These are phyloP conservation scores for Dryadomyces quercivorus DNA, from an alignment of 2,329 filamentous ascomycete genomes.

Conservation along the genomic window DNA sequence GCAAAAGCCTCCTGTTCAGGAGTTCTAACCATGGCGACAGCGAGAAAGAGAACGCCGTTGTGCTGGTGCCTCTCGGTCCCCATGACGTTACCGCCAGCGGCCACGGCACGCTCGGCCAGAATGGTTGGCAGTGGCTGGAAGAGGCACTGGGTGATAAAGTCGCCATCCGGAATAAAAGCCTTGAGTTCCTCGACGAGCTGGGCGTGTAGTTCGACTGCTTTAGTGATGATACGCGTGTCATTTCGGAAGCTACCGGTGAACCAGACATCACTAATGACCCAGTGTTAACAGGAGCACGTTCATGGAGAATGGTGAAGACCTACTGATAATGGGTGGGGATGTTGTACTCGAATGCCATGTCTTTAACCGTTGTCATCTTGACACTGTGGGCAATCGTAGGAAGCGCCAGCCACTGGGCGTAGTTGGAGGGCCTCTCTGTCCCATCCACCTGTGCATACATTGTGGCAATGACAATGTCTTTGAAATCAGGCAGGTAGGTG, in stretches of 20 bases:
- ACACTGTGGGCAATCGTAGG: conserved; percentile 14
- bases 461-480: background rate
- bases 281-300: background rate
- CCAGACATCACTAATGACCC: conserved; percentile 10
- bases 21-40: background rate
- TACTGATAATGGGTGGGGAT: background rate
- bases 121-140: background rate
- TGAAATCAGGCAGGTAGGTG: conserved; percentile 1
- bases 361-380: background rate
- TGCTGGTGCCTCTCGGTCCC: background rate
- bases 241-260: conserved; percentile 19
- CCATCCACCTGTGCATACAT: conserved; percentile 1
- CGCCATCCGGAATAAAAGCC: conserved; percentile 22
- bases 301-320: background rate
- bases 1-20: background rate
- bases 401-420: conserved; percentile 4
- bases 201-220: conserved; percentile 25
- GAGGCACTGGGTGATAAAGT: conserved; percentile 18
- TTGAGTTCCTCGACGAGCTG: background rate
- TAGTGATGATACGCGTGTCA: conserved; percentile 21
- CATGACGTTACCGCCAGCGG: background rate
- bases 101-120: background rate
- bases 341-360: conserved; percentile 3
- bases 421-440: background rate
- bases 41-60: background rate